Percentiles rank a stretch among this genome's conserved stretches.
These are phyloP conservation scores for Botryotinia convoluta DNA, from an alignment of 2,329 filamentous ascomycete genomes.

Conservation along the genomic window DNA sequence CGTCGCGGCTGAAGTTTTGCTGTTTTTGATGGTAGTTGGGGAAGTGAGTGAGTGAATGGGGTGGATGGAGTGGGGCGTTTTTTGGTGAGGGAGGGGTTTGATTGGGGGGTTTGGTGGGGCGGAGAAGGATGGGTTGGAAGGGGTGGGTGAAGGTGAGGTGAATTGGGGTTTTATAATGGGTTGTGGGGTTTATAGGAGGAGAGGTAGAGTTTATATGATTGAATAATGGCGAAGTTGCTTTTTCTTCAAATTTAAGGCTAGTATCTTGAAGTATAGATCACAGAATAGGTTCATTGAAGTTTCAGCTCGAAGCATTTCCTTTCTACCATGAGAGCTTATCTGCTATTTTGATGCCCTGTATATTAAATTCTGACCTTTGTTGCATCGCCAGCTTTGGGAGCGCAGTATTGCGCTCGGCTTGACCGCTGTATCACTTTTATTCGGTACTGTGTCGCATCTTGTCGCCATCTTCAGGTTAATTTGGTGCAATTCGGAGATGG, in stretches of 20 bases:
- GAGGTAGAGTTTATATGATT: not conserved
- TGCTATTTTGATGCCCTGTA: not conserved
- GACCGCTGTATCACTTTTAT: not conserved
- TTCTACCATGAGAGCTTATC: not conserved
- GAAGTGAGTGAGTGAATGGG: not conserved
- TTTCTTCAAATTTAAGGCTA: not conserved
- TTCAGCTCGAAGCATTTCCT: not conserved
- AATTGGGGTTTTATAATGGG: not conserved
- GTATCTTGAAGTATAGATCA: not conserved
- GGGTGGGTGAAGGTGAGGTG: not conserved
- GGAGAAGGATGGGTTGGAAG: not conserved
- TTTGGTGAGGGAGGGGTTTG: not conserved
- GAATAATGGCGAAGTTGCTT: not conserved
- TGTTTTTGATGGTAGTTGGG: not conserved
- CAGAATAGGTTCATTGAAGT: not conserved
- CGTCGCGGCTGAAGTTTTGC: not conserved
- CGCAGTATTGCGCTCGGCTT: not conserved
- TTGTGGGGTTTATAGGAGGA: not conserved
- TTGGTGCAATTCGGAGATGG: not conserved
- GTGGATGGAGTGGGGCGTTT: not conserved
- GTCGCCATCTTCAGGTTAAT: not conserved
- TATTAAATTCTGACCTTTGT: rapidly evolving
- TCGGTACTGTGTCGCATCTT: not conserved
- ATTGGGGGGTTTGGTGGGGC: not conserved
- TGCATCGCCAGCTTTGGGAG: not conserved